Percentiles rank a stretch among this genome's conserved stretches.
phyloP scores from a whole-genome alignment of 2,329 filamentous ascomycete species.

The Dryadomyces quercus-mongolicae region DNA sequence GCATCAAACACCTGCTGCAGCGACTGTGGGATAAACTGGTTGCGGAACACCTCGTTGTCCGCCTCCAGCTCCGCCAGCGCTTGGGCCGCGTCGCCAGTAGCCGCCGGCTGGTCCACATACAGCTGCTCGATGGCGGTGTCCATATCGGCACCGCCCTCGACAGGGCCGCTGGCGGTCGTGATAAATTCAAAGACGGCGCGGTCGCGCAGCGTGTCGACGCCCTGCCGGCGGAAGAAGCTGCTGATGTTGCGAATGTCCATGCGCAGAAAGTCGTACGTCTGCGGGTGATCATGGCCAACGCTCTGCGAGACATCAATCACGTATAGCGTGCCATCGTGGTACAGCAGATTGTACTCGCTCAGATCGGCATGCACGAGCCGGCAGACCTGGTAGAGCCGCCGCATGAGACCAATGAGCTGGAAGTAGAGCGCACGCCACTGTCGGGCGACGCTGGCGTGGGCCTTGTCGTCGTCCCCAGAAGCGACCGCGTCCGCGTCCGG shows the following conservation, averaged over 20 bases:
- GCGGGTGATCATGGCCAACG: constrained; percentile 91
- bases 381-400: constrained; percentile 85
- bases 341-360: constrained; percentile 96
- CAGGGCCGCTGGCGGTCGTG: constrained; percentile 29
- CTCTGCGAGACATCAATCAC: constrained; percentile 97
- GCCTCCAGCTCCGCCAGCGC: constrained; percentile 51
- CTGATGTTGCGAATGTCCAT: constrained; percentile 98
- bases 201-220: constrained; percentile 70
- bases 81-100: constrained; percentile 20
- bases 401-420: constrained; percentile 79
- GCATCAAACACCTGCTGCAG: constrained; percentile 94
- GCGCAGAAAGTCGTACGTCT: constrained; percentile 81
- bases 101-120: constrained; percentile 32
- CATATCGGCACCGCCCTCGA: constrained; percentile 44
- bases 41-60: constrained; percentile 84
- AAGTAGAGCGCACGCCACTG: constrained; percentile 72
- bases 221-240: constrained; percentile 82
- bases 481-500: constrained; percentile 38
- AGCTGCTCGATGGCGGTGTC: constrained; percentile 51
- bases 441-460: constrained; percentile 17
- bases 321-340: constrained; percentile 69
- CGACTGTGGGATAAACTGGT: constrained; percentile 94
- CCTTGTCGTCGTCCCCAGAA: constrained; percentile 23
- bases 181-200: constrained; percentile 77
- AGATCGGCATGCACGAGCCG: constrained; percentile 89